These are phyloP conservation scores for Aspergillus funiculosus DNA, from an alignment of 495 filamentous ascomycete species.

Conservation along the genomic window DNA sequence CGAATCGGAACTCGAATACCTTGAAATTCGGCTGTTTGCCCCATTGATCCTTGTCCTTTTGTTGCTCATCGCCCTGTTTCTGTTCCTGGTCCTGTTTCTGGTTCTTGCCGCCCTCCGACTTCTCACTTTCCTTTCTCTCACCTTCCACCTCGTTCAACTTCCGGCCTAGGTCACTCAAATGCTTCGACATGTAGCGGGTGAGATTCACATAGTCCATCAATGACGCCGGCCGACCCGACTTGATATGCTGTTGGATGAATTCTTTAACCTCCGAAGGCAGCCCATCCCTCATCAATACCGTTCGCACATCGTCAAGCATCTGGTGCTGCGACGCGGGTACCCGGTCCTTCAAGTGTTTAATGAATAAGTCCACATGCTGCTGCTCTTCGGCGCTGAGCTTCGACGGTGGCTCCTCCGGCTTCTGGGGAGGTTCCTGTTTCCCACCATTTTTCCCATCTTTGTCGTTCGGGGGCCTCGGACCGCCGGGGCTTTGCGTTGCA, in stretches of 20 bases:
- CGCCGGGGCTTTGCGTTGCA: constrained; percentile 44
- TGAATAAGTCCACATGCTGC: constrained; percentile 30
- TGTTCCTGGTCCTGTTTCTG: constrained; percentile 12
- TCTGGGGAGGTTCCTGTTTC: constrained; percentile 25
- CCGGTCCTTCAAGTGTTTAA: constrained; percentile 27
- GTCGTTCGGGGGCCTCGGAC: constrained; percentile 44
- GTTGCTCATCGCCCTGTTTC: constrained; percentile 23
- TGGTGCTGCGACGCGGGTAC: constrained; percentile 26
- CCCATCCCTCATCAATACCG: constrained; percentile 29
- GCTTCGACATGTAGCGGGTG: constrained; percentile 32
- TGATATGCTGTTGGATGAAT: constrained; percentile 30
- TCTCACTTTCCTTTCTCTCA: constrained; percentile 33
- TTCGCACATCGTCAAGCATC: constrained; percentile 28
- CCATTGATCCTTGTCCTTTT: constrained; percentile 30
- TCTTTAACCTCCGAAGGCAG: constrained; percentile 28
- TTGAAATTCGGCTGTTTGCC: constrained; percentile 24
- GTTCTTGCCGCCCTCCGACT: constrained; percentile 11
- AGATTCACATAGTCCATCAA: constrained; percentile 37
- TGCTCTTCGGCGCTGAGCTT: constrained; percentile 35
- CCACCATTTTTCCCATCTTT: constrained; percentile 31
- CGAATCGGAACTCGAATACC: constrained; percentile 49
- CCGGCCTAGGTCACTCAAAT: constrained; percentile 39
- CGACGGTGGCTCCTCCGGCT: constrained; percentile 34
- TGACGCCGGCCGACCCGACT: constrained; percentile 26
- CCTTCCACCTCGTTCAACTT: constrained; percentile 46